Evolutionary conservation across 768 basidiomycete species (phyloP), one percentile per base, ranked within the genome.

Genomic region (Punctularia strigosozonata): DNA sequence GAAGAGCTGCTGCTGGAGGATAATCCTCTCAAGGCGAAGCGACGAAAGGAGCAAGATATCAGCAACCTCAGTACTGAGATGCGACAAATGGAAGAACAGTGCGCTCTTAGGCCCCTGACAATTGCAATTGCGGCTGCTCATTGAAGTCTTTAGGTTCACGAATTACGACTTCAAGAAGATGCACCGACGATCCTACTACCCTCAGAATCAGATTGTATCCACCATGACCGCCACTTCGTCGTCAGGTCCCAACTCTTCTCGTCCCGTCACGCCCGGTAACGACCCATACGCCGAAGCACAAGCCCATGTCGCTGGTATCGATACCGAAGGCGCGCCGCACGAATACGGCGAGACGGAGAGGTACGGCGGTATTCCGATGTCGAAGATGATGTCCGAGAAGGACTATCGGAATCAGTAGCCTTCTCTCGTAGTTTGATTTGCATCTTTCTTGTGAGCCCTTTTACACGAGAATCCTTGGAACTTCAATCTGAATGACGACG

Each of bases 41-140:
- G 84, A 44, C 77, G 94, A 37, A 97, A 94, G 57, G 80, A 78
- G 6, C 85, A 91, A 48, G 92, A 95, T 49, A 56, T 77, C 38
- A 73, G 67, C 43, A 80, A 77, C 41, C 61, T 99, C 37, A 88
- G 83, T 44, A 73, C 75, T 1, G 95, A 99, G 59, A 91, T 92
- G 87, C 68, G 86, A 43, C 81, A 90, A 63, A 95, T 98, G 91
- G 95, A 99, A 61, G 91, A 97, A 56, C 91, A 94, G 91, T 97
- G 51, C 43, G 73, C 63, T 26, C 8, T 26, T 25, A 38, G n/a
- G 24, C n/a, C 31, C 18, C 21, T 37, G 39, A 20, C 4, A n/a
- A 37, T 47, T 31, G 20, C 31, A 40, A 37, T 34, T 22, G 6
- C 45, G n/a, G 33, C 8, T 32, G 15, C 40, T 36, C 17, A 26